These are phyloP conservation scores for Prunus yedoensis DNA, from an alignment of 331 rosid genomes.

Conservation along the genomic window DNA sequence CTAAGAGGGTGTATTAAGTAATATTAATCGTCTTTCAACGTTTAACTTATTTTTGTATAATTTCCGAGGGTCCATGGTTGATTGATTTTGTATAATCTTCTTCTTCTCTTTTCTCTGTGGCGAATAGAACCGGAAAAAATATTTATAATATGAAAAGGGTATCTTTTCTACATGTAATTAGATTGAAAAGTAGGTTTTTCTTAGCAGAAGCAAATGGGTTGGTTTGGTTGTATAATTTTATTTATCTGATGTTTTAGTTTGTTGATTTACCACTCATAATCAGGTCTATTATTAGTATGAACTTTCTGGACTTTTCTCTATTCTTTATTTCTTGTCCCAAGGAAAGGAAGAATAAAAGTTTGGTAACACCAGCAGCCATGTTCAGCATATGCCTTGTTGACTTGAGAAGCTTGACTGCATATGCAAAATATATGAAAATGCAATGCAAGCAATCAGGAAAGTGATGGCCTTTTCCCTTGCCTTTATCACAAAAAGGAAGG, in stretches of 20 bases:
- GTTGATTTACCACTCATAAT: too few species aligned
- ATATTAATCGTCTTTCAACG: conserved; percentile 32
- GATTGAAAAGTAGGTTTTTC: not conserved
- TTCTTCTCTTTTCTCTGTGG: not conserved
- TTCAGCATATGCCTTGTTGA: not conserved
- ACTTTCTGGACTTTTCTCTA: not conserved
- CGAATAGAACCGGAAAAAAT: not conserved
- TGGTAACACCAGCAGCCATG: too few species aligned
- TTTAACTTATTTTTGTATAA: not conserved
- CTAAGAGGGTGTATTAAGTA: conserved; percentile 59
- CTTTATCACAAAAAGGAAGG: not conserved
- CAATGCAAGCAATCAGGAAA: not conserved
- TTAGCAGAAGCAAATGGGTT: not conserved
- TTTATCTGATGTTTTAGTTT: not conserved
- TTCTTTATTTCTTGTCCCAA: too few species aligned
- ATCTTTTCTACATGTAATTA: conserved; percentile 11
- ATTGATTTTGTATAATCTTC: not conserved
- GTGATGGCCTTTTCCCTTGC: not conserved
- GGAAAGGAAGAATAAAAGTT: too few species aligned
- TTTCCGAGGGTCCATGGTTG: not conserved
- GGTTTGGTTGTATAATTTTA: not conserved
- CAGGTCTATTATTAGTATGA: not conserved
- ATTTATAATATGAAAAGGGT: not conserved
- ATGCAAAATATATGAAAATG: not conserved
- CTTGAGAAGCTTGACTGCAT: not conserved